These are phyloP conservation scores for Colletotrichum camelliae DNA, from an alignment of 2,329 filamentous ascomycete species.

Conservation along the genomic window DNA sequence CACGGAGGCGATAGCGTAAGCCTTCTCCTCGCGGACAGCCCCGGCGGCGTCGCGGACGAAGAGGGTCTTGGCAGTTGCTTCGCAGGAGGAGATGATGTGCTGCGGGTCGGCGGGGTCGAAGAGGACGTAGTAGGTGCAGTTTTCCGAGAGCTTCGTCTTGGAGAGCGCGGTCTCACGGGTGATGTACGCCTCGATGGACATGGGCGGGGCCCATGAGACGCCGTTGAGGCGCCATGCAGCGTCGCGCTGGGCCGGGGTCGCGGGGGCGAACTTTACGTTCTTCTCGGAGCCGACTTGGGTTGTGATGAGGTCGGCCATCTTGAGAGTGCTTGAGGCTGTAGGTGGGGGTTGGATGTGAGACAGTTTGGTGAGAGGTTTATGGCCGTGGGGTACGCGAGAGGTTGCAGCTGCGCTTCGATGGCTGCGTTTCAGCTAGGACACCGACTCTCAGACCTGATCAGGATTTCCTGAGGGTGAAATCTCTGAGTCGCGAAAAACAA, in stretches of 20 bases:
- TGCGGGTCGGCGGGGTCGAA: slow-evolving; percentile 29
- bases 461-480: background rate
- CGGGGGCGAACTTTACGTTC: slow-evolving; percentile 31
- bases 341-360: background rate
- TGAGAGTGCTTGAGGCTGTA: background rate
- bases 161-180: slow-evolving; percentile 31
- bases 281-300: background rate
- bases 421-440: background rate
- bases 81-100: slow-evolving; percentile 39
- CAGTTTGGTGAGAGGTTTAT: background rate
- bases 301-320: slow-evolving; percentile 5
- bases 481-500: background rate
- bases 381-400: background rate
- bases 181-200: slow-evolving; percentile 32
- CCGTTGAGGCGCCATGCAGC: slow-evolving; percentile 35
- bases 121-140: slow-evolving; percentile 36
- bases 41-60: slow-evolving; percentile 27
- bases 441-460: background rate
- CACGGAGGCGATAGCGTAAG: slow-evolving; percentile 38
- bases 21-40: slow-evolving; percentile 29
- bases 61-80: slow-evolving; percentile 25
- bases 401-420: background rate
- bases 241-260: slow-evolving; percentile 31
- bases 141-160: slow-evolving; percentile 28
- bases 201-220: slow-evolving; percentile 32